Evolutionary conservation across 768 basidiomycete species (phyloP).

Genomic region (Pleurotus cornucopiae): DNA sequence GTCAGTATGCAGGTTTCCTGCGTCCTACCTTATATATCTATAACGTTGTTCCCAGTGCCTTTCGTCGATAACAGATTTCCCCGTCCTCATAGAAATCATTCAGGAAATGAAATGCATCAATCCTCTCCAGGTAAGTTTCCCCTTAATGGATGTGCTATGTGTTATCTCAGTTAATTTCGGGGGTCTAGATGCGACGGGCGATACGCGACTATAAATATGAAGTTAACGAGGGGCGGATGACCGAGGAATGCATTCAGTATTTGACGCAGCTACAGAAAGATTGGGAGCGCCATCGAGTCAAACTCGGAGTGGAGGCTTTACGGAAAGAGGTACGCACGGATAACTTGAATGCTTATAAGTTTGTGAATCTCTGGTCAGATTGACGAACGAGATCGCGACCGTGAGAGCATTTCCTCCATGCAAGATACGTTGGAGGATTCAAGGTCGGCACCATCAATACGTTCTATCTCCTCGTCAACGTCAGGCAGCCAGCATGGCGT

Average conservation of each 20-base stretch:
- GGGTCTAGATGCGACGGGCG: slow-evolving; percentile 79
- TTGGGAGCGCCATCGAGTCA: slow-evolving; percentile 91
- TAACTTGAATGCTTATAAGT: not conserved
- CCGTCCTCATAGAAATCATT: slow-evolving; percentile 84
- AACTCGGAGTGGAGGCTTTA: slow-evolving; percentile 79
- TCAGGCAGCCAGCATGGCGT: slow-evolving; percentile 45
- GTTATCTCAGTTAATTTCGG: not conserved
- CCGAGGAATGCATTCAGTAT: slow-evolving; percentile 93
- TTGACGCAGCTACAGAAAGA: slow-evolving; percentile 94
- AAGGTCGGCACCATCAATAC: slow-evolving; percentile 29
- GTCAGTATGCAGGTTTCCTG: slow-evolving; percentile 29
- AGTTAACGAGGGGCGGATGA: slow-evolving; percentile 88
- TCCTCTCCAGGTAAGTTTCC: slow-evolving; percentile 70
- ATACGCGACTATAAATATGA: slow-evolving; percentile 93
- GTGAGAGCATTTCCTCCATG: slow-evolving; percentile 51
- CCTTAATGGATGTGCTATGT: not conserved
- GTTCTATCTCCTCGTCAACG: slow-evolving; percentile 28
- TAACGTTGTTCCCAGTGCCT: slow-evolving; percentile 48
- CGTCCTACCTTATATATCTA: not conserved
- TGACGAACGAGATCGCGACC: slow-evolving; percentile 63
- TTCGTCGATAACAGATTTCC: slow-evolving; percentile 85
- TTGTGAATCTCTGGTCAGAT: slow-evolving; percentile 38
- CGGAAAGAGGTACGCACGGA: slow-evolving; percentile 65
- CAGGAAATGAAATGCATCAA: slow-evolving; percentile 85
- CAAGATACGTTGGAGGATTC: slow-evolving; percentile 35